phyloP scores from a whole-genome alignment of 306 rosid genomes.

The Pterocarpus santalinus region DNA sequence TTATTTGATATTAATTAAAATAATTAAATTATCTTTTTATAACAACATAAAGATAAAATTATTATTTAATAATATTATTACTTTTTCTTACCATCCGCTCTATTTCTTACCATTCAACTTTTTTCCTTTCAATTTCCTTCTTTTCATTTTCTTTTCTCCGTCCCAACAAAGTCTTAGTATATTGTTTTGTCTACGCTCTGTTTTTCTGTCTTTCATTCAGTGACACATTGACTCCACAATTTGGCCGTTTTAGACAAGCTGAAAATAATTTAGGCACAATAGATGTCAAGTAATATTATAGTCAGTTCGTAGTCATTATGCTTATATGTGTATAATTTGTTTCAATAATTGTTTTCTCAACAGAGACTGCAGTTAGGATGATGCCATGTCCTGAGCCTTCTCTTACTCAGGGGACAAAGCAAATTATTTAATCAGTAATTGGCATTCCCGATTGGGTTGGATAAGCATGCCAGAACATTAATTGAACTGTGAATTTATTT shows the following conservation, averaged over 20 bases:
- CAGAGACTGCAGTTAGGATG: conserved; percentile 4
- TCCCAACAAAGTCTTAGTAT: no score
- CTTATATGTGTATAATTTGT: not conserved
- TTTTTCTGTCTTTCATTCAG: conserved; percentile 7
- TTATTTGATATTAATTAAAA: no score
- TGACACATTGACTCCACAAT: not conserved
- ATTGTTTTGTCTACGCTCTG: not conserved
- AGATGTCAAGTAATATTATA: not conserved
- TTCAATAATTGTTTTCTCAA: conserved; percentile 34
- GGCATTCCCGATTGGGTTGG: conserved; percentile 24
- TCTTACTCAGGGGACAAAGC: conserved; percentile 38
- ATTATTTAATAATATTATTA: no score
- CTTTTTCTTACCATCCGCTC: no score
- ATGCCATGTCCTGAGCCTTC: conserved; percentile 41
- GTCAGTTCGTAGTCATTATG: conserved; percentile 25
- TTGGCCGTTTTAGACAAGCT: not conserved
- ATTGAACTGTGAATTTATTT: not conserved
- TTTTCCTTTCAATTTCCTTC: no score
- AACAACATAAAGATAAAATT: no score
- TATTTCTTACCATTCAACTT: no score
- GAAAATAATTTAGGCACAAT: not conserved
- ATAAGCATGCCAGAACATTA: conserved; percentile 26
- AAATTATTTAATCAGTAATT: conserved; percentile 28
- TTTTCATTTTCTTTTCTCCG: no score
- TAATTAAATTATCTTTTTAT: no score